phyloP scores from a whole-genome alignment of 2,329 filamentous ascomycete species.

The Penicillium sp. region DNA sequence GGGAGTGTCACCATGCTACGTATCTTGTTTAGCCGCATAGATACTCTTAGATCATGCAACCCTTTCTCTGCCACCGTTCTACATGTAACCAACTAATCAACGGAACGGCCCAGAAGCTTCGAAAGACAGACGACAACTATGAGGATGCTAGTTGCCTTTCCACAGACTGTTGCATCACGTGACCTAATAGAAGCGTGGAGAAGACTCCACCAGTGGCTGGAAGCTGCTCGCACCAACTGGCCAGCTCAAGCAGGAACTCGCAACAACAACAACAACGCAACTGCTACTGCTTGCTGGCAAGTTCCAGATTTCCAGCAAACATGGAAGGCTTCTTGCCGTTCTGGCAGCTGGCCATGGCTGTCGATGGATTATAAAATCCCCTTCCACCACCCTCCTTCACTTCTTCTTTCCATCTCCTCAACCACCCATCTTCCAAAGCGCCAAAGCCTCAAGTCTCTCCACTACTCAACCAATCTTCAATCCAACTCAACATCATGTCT shows the following conservation, averaged over 20 bases:
- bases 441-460: constrained; percentile 1
- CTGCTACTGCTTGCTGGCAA: background rate
- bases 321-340: background rate
- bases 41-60: background rate
- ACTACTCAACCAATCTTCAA: background rate
- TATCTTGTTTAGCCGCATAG: background rate
- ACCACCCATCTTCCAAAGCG: constrained; percentile 7
- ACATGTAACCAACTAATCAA: too few species aligned
- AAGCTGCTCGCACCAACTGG: constrained; percentile 5
- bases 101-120: background rate
- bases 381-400: constrained; percentile 9
- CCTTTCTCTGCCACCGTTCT: background rate
- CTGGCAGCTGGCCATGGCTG: background rate
- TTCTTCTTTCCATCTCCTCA: constrained; percentile 1
- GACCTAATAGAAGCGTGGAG: constrained; percentile 32
- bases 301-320: constrained; percentile 9
- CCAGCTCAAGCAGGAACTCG: background rate
- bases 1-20: background rate
- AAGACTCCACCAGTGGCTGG: constrained; percentile 26
- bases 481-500: constrained; percentile 40
- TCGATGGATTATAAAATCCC: constrained; percentile 29
- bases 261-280: constrained; percentile 10
- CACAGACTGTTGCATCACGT: constrained; percentile 26
- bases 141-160: background rate
- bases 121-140: background rate